Percentiles rank a stretch among this genome's conserved stretches.
Conservation (phyloP, 1,284 basidiomycete genomes). For the Wallemia hederae region DNA sequence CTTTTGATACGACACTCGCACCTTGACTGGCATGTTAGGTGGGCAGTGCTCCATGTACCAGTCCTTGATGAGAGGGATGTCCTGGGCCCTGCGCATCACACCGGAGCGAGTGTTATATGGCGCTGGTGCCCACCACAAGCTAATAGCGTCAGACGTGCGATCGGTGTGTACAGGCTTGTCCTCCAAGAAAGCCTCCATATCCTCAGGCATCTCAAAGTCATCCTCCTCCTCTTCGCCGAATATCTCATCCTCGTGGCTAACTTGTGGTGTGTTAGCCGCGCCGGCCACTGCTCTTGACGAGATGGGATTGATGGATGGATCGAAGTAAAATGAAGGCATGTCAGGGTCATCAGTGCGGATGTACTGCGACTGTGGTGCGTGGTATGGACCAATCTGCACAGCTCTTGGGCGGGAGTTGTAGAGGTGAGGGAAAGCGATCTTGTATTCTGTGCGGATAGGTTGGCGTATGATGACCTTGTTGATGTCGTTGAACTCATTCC, state of each 20-base stretch:
- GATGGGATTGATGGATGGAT: slow-evolving; percentile 89
- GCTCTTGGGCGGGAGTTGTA: slow-evolving; percentile 96
- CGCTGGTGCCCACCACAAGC: slow-evolving; percentile 93
- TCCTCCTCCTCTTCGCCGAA: slow-evolving; percentile 60
- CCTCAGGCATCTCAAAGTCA: slow-evolving; percentile 61
- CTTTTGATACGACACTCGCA: slow-evolving; percentile 97
- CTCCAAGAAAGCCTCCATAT: slow-evolving; percentile 52
- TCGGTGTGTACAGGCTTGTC: slow-evolving; percentile 63
- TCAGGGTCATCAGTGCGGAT: slow-evolving; percentile 97
- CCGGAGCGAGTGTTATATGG: slow-evolving; percentile 85
- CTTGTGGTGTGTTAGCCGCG: slow-evolving; percentile 49
- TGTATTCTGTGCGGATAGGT: slow-evolving; percentile 95
- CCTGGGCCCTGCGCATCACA: slow-evolving; percentile 71
- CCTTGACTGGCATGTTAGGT: slow-evolving; percentile 82
- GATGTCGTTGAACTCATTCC: slow-evolving; percentile 99
- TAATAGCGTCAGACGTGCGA: slow-evolving; percentile 81
- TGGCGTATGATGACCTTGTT: slow-evolving; percentile 99
- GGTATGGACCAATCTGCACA: slow-evolving; percentile 64
- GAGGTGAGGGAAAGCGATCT: slow-evolving; percentile 93
- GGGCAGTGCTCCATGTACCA: slow-evolving; percentile 92
- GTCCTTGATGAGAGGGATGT: slow-evolving; percentile 82
- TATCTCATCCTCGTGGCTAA: slow-evolving; percentile 67
- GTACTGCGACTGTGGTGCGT: slow-evolving; percentile 87
- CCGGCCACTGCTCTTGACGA: slow-evolving; percentile 47
- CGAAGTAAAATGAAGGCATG: slow-evolving; percentile 97